phyloP scores from a whole-genome alignment of 1,284 basidiomycete species.

The Kwoniella shivajii region DNA sequence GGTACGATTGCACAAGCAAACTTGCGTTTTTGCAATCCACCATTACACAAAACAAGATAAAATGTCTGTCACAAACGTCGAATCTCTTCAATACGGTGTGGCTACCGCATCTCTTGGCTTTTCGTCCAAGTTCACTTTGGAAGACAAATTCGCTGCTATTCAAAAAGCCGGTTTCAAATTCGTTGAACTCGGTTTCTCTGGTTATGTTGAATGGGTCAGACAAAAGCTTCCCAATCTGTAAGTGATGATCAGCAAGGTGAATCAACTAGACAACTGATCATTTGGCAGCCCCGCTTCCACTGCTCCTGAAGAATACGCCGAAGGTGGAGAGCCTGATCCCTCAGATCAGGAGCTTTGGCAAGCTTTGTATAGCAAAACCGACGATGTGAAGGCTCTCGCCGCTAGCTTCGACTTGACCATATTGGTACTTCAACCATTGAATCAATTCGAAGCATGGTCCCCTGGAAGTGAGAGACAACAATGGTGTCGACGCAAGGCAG shows the following conservation, averaged over 20 bases:
- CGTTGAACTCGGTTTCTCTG: constrained; percentile 19
- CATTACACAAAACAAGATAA: too few species aligned
- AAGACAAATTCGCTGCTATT: constrained; percentile 24
- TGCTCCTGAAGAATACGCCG: constrained; percentile 11
- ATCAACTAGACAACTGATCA: background rate
- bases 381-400: constrained; percentile 11
- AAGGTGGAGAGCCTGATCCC: constrained; percentile 19
- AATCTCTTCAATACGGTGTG: background rate
- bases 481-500: constrained; percentile 17
- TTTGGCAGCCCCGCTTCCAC: constrained; percentile 11
- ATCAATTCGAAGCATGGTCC: constrained; percentile 21
- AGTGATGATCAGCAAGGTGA: too few species aligned
- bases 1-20: too few species aligned
- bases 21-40: too few species aligned
- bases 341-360: constrained; percentile 18
- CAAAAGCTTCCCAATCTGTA: constrained; percentile 5
- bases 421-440: constrained; percentile 17
- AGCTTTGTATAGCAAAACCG: constrained; percentile 15
- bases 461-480: constrained; percentile 1
- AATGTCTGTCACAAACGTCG: background rate
- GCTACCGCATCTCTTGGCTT: background rate
- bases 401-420: constrained; percentile 10
- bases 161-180: constrained; percentile 20
- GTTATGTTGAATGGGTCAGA: constrained; percentile 27
- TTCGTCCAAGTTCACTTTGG: background rate